Evolutionary conservation across 139 green algal species (phyloP).

Genomic region (Chloropicon primus): DNA sequence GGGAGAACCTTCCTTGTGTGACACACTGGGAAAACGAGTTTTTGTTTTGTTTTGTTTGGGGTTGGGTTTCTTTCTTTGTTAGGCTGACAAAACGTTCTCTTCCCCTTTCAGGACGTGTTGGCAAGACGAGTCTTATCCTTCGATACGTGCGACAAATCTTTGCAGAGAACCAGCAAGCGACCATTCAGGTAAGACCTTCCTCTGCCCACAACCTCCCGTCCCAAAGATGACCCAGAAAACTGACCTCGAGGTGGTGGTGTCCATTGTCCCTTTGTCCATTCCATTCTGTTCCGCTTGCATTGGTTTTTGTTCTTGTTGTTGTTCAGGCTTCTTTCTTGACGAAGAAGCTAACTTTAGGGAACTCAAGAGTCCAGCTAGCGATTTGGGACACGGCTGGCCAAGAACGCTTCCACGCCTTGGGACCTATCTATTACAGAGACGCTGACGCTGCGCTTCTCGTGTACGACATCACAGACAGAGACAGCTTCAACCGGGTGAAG

Average conservation of each 20-base stretch:
- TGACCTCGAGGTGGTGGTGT: no score
- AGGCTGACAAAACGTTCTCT: no score
- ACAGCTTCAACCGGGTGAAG: slow-evolving; percentile 25
- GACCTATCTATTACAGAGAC: slow-evolving; percentile 29
- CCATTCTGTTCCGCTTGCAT: not conserved
- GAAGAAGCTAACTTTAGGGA: slow-evolving; percentile 9
- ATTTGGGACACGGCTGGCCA: slow-evolving; percentile 28
- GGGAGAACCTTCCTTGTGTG: no score
- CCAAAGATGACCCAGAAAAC: no score
- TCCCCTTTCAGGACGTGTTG: slow-evolving; percentile 14
- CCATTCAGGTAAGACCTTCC: not conserved
- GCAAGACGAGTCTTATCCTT: slow-evolving; percentile 19
- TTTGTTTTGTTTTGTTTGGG: no score
- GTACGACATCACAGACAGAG: slow-evolving; percentile 22
- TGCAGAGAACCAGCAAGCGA: slow-evolving; percentile 11
- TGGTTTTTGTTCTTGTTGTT: not conserved
- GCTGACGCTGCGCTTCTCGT: slow-evolving; percentile 26
- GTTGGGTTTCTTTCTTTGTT: no score
- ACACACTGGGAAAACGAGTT: no score
- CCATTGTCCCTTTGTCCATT: no score
- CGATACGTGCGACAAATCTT: slow-evolving; percentile 15
- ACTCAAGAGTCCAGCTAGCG: not conserved
- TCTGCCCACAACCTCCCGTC: no score
- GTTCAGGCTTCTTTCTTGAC: slow-evolving; percentile 15
- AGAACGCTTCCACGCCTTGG: slow-evolving; percentile 24